Evolutionary conservation across 345 rosid species (phyloP), one percentile per base, ranked within the genome.

Genomic region (Psidium guajava): DNA sequence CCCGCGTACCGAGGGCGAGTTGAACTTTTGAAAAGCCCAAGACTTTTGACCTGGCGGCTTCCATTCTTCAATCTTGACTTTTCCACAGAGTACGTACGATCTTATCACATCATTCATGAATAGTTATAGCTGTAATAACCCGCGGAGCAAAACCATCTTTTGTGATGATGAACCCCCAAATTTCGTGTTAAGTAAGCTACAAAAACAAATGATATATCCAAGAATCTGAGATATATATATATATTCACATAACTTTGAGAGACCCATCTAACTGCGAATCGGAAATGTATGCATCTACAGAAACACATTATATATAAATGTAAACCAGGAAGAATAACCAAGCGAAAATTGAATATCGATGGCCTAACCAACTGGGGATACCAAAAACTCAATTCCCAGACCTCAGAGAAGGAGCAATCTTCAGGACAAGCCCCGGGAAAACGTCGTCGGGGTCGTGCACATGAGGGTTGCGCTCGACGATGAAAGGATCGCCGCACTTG

Each of bases 391-490:
- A 51, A 49, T 47, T 83, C 32, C 85, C 40, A 16, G 73, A 47
- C 42, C 24, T 69, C 80, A 69, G 16, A 54, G 88, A 64, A 55
- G 91, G 89, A 52, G 86, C 91, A 64, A 94, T 90, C 89, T 69
- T 90, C 88, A 94, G 89, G 54, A 93, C 93, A 25, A 95, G 96
- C 28, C 98, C 98, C 0, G 98, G 98, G 51, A 92, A 93, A 50
- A 95, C 98, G 87, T 95, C 95, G 85, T 94, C 98, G 3, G 98
- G 95, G 55, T 95, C 96, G 22, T 94, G 94, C 82, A 95, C 92
- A 81, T 95, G 98, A 82, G 98, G 98, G 86, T 95, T 95, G 22
- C 89, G 88, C 89, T 94, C 98, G 20, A 94, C 90, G 15, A 95
- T 94, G 81, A 89, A 95, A 22, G 95, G 98, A 88, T 95, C 98